Conservation (phyloP, 164 flowering plant genomes). For the Malania oleifera region DNA sequence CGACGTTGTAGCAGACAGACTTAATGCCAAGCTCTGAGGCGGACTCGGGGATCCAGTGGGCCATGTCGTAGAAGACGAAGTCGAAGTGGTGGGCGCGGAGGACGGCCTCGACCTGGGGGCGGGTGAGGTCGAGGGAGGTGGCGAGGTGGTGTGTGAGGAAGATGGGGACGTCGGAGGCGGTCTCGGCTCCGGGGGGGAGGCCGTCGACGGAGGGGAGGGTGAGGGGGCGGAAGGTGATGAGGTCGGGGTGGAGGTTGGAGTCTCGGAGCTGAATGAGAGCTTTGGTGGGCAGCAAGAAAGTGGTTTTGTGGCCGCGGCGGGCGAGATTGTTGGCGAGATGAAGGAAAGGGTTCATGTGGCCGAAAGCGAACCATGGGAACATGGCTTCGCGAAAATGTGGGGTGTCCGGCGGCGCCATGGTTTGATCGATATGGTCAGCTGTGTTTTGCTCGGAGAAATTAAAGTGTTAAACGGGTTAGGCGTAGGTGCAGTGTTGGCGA, state of each 20-base stretch:
- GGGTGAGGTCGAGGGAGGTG: conserved; percentile 36
- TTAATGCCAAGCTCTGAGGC: conserved; percentile 28
- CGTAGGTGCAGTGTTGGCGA: no score
- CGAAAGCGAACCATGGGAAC: conserved; percentile 59
- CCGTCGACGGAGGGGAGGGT: conserved; percentile 37
- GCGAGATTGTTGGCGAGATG: conserved; percentile 49
- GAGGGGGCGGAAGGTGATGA: conserved; percentile 33
- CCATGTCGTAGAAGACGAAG: conserved; percentile 35
- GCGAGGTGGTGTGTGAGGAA: conserved; percentile 12
- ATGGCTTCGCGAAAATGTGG: conserved; percentile 41
- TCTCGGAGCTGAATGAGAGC: conserved; percentile 16
- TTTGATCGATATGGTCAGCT: no score
- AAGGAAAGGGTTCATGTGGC: conserved; percentile 51
- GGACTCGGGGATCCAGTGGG: conserved; percentile 38
- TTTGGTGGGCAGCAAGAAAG: conserved; percentile 39
- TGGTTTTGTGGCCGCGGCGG: conserved; percentile 30
- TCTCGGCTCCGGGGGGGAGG: conserved; percentile 46
- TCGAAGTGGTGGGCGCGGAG: conserved; percentile 22
- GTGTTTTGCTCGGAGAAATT: no score
- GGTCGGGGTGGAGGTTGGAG: conserved; percentile 30
- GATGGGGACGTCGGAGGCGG: conserved; percentile 44
- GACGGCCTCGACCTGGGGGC: conserved; percentile 14
- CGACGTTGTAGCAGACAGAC: conserved; percentile 25
- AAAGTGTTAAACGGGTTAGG: no score
- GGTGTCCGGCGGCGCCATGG: no score